A percentile compares a stretch with the other conserved stretches of the same genome.
Evolutionary conservation across 2,329 filamentous ascomycete genomes (phyloP).

Genomic region (Sporothrix mexicana): DNA sequence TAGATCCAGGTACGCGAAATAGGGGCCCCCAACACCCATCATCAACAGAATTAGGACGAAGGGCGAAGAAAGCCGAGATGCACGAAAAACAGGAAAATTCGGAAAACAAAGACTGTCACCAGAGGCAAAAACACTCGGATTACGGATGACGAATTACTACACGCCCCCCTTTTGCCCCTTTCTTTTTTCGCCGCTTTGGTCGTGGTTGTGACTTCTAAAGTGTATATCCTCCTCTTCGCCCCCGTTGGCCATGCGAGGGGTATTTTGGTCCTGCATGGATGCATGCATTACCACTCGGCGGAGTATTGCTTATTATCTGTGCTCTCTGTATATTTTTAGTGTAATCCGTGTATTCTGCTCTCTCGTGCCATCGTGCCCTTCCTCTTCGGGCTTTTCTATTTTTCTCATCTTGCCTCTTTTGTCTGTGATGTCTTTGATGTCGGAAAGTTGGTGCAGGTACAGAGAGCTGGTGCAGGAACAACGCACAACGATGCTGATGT

Average conservation of each 20-base stretch:
- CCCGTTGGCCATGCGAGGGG: slow-evolving; percentile 22
- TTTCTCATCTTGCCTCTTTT: slow-evolving; percentile 12
- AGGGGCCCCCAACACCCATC: background rate
- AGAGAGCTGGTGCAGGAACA: background rate
- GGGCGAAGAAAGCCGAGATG: background rate
- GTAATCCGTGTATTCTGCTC: background rate
- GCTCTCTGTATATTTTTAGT: background rate
- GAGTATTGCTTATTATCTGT: slow-evolving; percentile 11
- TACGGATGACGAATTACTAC: slow-evolving; percentile 11
- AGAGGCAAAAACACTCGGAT: background rate
- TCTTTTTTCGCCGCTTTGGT: background rate
- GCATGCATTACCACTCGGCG: background rate
- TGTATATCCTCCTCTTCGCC: background rate
- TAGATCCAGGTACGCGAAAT: slow-evolving; percentile 25
- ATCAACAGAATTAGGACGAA: slow-evolving; percentile 6
- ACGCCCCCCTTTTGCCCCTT: slow-evolving; percentile 8
- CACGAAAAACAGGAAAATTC: background rate
- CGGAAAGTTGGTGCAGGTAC: background rate
- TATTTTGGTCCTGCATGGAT: slow-evolving; percentile 10
- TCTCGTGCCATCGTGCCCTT: background rate
- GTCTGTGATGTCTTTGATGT: background rate
- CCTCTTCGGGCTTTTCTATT: background rate
- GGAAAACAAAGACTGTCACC: background rate
- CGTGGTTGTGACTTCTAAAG: no score
- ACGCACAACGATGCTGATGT: background rate